Evolutionary conservation across 139 green algal genomes (phyloP).

Genomic region (Eudorina sp.): DNA sequence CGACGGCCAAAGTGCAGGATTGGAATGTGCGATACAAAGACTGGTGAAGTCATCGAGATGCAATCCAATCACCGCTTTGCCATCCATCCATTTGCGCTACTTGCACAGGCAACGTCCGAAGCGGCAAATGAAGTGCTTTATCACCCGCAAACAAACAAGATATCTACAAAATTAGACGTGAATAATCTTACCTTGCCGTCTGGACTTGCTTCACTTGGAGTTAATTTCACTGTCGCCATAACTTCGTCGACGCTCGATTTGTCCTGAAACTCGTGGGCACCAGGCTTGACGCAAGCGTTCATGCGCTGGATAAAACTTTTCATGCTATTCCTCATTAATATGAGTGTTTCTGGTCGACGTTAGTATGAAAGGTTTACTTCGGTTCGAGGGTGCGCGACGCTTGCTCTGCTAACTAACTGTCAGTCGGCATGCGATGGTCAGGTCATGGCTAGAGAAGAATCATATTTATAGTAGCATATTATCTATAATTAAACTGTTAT

Average conservation of each 20-base stretch:
- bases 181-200: background rate
- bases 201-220: background rate
- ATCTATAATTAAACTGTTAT: too few relatives aligned
- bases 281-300: slow-evolving; percentile 38
- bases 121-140: too few relatives aligned
- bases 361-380: background rate
- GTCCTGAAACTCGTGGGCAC: background rate
- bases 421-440: too few relatives aligned
- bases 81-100: too few relatives aligned
- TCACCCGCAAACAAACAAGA: too few relatives aligned
- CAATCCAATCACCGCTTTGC: too few relatives aligned
- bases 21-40: too few relatives aligned
- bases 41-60: too few relatives aligned
- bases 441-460: too few relatives aligned
- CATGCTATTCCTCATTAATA: slow-evolving; percentile 15
- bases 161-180: too few relatives aligned
- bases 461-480: too few relatives aligned
- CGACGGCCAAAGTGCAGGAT: background rate
- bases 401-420: slow-evolving; percentile 18
- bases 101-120: too few relatives aligned
- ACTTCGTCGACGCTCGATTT: slow-evolving; percentile 9
- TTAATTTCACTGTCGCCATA: slow-evolving; percentile 30
- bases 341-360: background rate
- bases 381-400: slow-evolving; percentile 7
- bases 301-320: slow-evolving; percentile 26